These are phyloP conservation scores for Acorus gramineus DNA, from an alignment of 106 monocot genomes.

Conservation along the genomic window DNA sequence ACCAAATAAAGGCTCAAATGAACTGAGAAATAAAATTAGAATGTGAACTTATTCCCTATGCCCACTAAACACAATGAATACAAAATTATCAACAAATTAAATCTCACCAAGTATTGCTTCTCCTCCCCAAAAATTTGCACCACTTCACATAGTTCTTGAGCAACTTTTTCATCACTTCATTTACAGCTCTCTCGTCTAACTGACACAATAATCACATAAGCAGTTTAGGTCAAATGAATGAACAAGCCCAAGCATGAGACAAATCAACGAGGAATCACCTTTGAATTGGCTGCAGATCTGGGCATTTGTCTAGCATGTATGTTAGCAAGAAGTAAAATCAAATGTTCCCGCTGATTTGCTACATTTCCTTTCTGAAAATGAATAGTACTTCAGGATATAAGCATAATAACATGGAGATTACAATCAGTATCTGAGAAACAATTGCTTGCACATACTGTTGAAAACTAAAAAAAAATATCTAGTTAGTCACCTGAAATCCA, in stretches of 20 bases:
- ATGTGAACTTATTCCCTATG: not conserved
- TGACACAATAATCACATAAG: conserved; percentile 9
- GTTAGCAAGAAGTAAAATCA: conserved; percentile 70
- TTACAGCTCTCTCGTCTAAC: conserved; percentile 74
- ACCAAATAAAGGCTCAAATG: not conserved
- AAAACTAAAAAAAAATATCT: not conserved
- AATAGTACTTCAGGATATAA: not conserved
- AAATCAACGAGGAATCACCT: conserved; percentile 21
- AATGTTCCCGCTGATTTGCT: conserved; percentile 76
- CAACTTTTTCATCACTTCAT: conserved; percentile 52
- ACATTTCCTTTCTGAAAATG: conserved; percentile 60
- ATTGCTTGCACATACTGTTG: too few species aligned
- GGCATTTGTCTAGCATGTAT: conserved; percentile 52
- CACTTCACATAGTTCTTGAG: conserved; percentile 63
- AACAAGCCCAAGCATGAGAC: not conserved
- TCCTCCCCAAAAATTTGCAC: conserved; percentile 66
- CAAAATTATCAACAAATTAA: not conserved
- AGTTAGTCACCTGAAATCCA: conserved; percentile 61
- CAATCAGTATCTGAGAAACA: too few species aligned
- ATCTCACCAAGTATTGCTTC: conserved; percentile 52
- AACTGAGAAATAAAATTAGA: not conserved
- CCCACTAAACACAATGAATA: not conserved
- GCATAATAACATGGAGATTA: too few species aligned
- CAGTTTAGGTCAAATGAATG: not conserved
- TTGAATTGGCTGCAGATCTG: conserved; percentile 35